phyloP scores from a whole-genome alignment of 306 rosid genomes.

The Alnus glutinosa region DNA sequence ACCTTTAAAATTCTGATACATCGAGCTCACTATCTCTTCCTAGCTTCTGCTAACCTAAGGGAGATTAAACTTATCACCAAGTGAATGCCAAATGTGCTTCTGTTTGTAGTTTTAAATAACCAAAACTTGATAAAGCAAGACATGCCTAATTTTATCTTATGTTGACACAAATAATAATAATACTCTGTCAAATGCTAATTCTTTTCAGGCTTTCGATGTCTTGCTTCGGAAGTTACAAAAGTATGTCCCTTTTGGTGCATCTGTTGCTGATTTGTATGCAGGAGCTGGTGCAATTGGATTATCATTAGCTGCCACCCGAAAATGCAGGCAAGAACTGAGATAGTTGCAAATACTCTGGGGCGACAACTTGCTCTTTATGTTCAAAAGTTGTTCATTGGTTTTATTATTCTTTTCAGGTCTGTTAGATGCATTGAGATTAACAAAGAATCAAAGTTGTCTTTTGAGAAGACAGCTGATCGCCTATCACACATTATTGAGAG shows the following conservation, averaged over 20 bases:
- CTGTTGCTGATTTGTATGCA: conserved; percentile 93
- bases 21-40: too few species aligned
- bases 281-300: conserved; percentile 96
- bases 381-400: conserved; percentile 17
- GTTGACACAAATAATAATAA: neutral
- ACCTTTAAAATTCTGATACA: too few species aligned
- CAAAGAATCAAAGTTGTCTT: conserved; percentile 84
- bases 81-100: too few species aligned
- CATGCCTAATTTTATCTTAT: conserved; percentile 1
- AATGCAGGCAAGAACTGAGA: conserved; percentile 79
- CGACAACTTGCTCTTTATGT: conserved; percentile 16
- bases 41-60: too few species aligned
- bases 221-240: conserved; percentile 84
- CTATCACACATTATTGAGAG: conserved; percentile 59
- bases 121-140: neutral
- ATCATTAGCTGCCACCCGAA: conserved; percentile 85
- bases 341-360: conserved; percentile 24
- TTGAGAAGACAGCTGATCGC: conserved; percentile 85
- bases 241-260: conserved; percentile 82
- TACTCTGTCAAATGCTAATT: conserved; percentile 10
- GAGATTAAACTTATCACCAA: too few species aligned
- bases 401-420: conserved; percentile 49
- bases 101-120: neutral
- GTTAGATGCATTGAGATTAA: conserved; percentile 91
- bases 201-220: conserved; percentile 76